These are phyloP conservation scores for Xylariomycetidae sp. DNA, from an alignment of 2,329 filamentous ascomycete species.

Conservation along the genomic window DNA sequence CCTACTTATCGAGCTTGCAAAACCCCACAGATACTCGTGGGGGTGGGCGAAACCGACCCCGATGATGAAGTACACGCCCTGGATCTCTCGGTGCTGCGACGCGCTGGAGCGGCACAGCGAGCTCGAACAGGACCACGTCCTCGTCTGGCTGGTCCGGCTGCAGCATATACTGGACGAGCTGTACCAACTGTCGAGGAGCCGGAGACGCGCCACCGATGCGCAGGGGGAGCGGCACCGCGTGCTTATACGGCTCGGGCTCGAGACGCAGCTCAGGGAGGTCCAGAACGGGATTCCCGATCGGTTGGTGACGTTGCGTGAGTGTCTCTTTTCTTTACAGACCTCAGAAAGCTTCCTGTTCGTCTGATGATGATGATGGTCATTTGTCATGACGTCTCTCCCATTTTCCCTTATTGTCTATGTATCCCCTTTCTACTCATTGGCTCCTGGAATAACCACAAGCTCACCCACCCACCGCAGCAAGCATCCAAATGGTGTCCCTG, in stretches of 20 bases:
- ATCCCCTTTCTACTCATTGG: no score
- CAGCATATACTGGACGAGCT: slow-evolving; percentile 37
- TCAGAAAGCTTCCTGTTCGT: not conserved
- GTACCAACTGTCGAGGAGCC: slow-evolving; percentile 23
- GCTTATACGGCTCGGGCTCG: slow-evolving; percentile 43
- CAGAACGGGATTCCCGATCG: slow-evolving; percentile 30
- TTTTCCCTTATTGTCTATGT: no score
- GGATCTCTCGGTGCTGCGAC: slow-evolving; percentile 41
- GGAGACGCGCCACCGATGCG: slow-evolving; percentile 15
- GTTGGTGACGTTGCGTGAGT: slow-evolving; percentile 26
- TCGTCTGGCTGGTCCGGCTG: slow-evolving; percentile 40
- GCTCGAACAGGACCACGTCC: slow-evolving; percentile 34
- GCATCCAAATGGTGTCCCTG: slow-evolving; percentile 28
- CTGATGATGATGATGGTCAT: no score
- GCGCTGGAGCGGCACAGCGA: slow-evolving; percentile 34
- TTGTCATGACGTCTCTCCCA: not conserved
- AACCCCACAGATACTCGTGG: slow-evolving; percentile 29
- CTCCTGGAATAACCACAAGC: no score
- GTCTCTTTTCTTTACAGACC: not conserved
- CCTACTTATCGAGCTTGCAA: no score
- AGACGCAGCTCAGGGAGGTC: slow-evolving; percentile 41
- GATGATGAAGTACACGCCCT: slow-evolving; percentile 33
- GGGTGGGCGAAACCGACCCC: slow-evolving; percentile 34
- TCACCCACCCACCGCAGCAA: no score
- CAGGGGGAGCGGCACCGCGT: slow-evolving; percentile 35